Evolutionary conservation across 495 filamentous ascomycete species (phyloP).

Genomic region (Poronia punctata): DNA sequence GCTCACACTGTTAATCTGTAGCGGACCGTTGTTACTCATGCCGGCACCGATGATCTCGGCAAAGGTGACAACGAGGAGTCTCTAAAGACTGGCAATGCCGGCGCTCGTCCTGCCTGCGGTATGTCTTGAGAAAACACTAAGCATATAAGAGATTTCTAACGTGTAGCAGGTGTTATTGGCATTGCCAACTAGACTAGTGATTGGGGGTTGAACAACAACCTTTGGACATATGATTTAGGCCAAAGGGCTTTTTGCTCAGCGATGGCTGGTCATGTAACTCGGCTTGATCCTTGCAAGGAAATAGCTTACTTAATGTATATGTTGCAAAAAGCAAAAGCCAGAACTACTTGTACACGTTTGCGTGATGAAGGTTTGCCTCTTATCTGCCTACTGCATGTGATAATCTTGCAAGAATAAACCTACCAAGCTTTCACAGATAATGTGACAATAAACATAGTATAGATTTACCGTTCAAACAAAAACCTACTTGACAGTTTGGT

Average conservation of each 20-base stretch:
- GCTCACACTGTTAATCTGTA: constrained; percentile 28
- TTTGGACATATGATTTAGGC: constrained; percentile 3
- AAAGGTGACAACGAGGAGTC: constrained; percentile 84
- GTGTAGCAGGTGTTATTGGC: constrained; percentile 67
- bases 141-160: constrained; percentile 7
- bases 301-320: constrained; percentile 12
- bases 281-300: not conserved
- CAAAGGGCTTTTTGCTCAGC: constrained; percentile 7
- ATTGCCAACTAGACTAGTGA: constrained; percentile 57
- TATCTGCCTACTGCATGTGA: too few relatives aligned
- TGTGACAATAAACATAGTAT: too few relatives aligned
- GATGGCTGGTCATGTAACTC: constrained; percentile 7
- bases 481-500: too few relatives aligned
- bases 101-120: constrained; percentile 87
- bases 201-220: not conserved
- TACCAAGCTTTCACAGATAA: too few relatives aligned
- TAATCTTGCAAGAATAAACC: too few relatives aligned
- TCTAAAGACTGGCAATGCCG: constrained; percentile 96
- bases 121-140: constrained; percentile 21
- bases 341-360: too few relatives aligned
- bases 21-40: constrained; percentile 93
- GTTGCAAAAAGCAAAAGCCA: too few relatives aligned
- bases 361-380: too few relatives aligned
- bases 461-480: too few relatives aligned
- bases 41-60: constrained; percentile 92